Evolutionary conservation across 2,329 filamentous ascomycete genomes (phyloP), one percentile per base, ranked within the genome.

Genomic region (Phoma herbarum): DNA sequence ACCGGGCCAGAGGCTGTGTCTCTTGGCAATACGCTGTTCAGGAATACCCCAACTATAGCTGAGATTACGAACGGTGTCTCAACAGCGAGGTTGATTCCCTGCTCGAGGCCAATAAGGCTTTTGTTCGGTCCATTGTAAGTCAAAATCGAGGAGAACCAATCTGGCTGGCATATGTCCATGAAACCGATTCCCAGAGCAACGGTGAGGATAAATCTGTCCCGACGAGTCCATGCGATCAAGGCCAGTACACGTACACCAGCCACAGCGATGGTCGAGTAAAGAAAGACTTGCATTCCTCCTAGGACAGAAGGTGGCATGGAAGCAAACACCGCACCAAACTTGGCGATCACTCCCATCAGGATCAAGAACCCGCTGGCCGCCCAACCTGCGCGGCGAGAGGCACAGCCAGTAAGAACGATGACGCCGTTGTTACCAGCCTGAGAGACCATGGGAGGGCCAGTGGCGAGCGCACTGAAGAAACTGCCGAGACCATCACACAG

Each of bases 31-130:
- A 79, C 68, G n/a, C 76, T 59, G 60, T 82, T 82, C 61, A 82
- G 61, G 37, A 81, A 77, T 0, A 81, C 62, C 10, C 68, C 67
- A 8, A 71, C 65, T 35, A 73, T 64, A 29, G 62, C 78, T 4
- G 79, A 78, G 48, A 81, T 72, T 54, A 80, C 79, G 57, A 79
- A 79, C 0, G 75, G 78, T 9, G 77, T 79, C 65, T 80, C 72
- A 5, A 80, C 75, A 37, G 77, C 76, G 26, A 79, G 56, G 59
- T 78, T 79, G 41, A 78, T 59, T 0, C 77, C 77, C 56, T 79
- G 78, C 57, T 78, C 74, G 59, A 80, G 79, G 7, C 76, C 79
- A 4, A 73, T 65, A 31, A 79, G 66, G 42, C 73, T 73, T 28
- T 73, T 66, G 63, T 78, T 79, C 2, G 64, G 46, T 0, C 77